Evolutionary conservation across 2,329 filamentous ascomycete genomes (phyloP), one percentile per base, ranked within the genome.

Genomic region (Claviceps sp.): DNA sequence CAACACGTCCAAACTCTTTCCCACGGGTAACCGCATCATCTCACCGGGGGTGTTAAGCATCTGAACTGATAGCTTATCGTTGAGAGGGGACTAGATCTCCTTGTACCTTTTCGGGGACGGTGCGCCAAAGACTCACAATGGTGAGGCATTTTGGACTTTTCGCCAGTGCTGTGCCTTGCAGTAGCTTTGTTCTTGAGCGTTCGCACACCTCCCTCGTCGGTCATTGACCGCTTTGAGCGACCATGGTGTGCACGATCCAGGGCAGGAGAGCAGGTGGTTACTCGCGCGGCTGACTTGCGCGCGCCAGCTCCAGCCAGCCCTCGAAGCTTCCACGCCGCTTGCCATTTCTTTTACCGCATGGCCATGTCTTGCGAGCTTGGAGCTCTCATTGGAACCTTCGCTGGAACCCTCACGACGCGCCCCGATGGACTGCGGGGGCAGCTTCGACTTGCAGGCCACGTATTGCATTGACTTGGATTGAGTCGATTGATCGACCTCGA

Each of bases 91-190:
- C 20, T 5, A 16, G 47, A 47, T 46, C 13, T 20, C 7, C 14
- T 16, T n/a, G 11, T 18, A 11, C 26, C 9, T 20, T 14, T 11
- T 20, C 34, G 7, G 5, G 4, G 26, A 34, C 13, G 26, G 8
- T 18, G 14, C 18, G 46, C 18, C 2, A 11, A 26, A n/a, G 37
- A 43, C 2, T 22, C 22, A 22, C 22, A 22, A 4, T 43, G 13
- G 5, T 5, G 41, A 43, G 41, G 41, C 18, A 24, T 24, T 6
- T 22, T 43, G 41, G 20, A 6, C 4, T 14, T 48, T 11, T 26
- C 38, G 14, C 42, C 37, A 9, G 47, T 24, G 46, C 46, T 20
- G 49, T 50, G 49, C 49, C 49, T 50, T 50, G 49, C 49, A 50
- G 41, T 38, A 50, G 49, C 49, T 26, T 20, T 24, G 11, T 37